These are phyloP conservation scores for Penium margaritaceum DNA, from an alignment of 139 green algal species.

Conservation along the genomic window DNA sequence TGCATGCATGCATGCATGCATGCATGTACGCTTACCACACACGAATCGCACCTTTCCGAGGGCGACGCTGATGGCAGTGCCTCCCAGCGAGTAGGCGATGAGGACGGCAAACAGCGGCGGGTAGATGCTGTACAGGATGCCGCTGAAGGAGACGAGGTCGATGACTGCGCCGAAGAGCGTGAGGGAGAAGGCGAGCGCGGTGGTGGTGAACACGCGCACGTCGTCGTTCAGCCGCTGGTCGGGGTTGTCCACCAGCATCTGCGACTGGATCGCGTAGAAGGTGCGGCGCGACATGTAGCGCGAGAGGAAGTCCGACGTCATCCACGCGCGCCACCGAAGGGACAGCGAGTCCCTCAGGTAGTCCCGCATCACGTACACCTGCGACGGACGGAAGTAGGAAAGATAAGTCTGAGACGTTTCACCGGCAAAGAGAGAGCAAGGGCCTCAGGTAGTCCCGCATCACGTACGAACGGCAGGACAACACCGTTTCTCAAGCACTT, in stretches of 20 bases:
- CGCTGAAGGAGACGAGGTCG: constrained; percentile 89
- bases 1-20: no score
- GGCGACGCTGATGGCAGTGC: constrained; percentile 67
- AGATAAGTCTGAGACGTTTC: not conserved
- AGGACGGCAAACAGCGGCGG: constrained; percentile 88
- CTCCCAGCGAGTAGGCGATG: constrained; percentile 80
- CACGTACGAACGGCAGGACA: not conserved
- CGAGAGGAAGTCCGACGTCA: constrained; percentile 65
- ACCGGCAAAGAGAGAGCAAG: not conserved
- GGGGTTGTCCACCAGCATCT: constrained; percentile 55
- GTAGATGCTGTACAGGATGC: constrained; percentile 96
- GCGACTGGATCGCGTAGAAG: constrained; percentile 83
- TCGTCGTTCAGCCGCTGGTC: constrained; percentile 56
- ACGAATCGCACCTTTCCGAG: constrained; percentile 52
- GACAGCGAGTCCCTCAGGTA: constrained; percentile 75
- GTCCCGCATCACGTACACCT: constrained; percentile 81
- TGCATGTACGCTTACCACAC: not conserved
- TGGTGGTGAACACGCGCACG: constrained; percentile 73
- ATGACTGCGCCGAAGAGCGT: constrained; percentile 76
- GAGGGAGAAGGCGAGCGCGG: constrained; percentile 69
- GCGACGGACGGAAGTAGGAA: not conserved
- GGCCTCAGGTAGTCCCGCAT: not conserved
- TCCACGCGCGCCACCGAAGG: constrained; percentile 89
- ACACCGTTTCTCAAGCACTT: not conserved
- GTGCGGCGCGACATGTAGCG: constrained; percentile 78